phyloP scores from a whole-genome alignment of 352 stramenopile species.

The Aphanomyces euteiches region DNA sequence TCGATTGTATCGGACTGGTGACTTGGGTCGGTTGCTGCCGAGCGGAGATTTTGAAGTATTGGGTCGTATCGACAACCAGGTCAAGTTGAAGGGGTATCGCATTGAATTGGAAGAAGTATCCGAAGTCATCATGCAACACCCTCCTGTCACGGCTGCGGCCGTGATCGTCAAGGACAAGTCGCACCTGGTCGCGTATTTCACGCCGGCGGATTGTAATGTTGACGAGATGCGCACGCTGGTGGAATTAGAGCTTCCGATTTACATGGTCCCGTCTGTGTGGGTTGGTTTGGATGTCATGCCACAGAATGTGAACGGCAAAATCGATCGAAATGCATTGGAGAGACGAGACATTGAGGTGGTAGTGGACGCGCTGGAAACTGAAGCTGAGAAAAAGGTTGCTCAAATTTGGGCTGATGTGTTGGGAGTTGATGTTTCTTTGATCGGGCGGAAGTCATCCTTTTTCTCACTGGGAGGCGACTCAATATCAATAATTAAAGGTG shows the following conservation, averaged over 20 bases:
- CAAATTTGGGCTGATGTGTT: neutral
- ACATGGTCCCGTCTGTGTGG: too few relatives aligned
- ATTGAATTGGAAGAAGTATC: slow-evolving; percentile 79
- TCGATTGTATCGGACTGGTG: too few relatives aligned
- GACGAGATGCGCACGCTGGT: too few relatives aligned
- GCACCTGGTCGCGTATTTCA: slow-evolving; percentile 89
- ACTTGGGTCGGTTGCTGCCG: too few relatives aligned
- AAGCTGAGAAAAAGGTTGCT: too few relatives aligned
- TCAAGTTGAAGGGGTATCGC: slow-evolving; percentile 76
- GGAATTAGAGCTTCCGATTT: too few relatives aligned
- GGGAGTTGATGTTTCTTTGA: neutral
- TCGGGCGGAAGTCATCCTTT: neutral
- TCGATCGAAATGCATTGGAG: too few relatives aligned
- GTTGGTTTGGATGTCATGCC: too few relatives aligned
- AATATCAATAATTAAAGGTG: neutral
- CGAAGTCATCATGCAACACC: slow-evolving; percentile 49
- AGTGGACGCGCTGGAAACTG: too few relatives aligned
- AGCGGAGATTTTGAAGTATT: too few relatives aligned
- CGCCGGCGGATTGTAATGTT: slow-evolving; percentile 30
- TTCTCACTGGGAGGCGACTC: slow-evolving; percentile 9
- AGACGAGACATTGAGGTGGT: too few relatives aligned
- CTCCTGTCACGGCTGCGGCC: slow-evolving; percentile 42
- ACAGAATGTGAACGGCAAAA: too few relatives aligned
- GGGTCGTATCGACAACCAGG: slow-evolving; percentile 62
- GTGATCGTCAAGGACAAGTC: slow-evolving; percentile 55